Evolutionary conservation across 202 grass and related monocot genomes (phyloP).

Genomic region (Brachypodium distachyon): DNA sequence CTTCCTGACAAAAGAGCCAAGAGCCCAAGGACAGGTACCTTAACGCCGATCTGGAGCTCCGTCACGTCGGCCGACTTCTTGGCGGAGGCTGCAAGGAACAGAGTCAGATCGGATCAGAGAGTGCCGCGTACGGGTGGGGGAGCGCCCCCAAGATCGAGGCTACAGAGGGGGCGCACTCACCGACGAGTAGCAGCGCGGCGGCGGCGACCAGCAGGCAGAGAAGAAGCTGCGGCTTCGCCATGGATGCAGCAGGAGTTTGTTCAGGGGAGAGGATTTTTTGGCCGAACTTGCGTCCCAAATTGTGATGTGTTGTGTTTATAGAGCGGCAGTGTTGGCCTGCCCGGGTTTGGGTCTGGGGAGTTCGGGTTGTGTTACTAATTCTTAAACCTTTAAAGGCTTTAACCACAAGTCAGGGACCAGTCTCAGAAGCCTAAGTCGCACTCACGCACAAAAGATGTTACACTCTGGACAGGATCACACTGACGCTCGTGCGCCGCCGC

Average conservation of each 20-base stretch:
- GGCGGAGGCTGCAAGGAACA: constrained; percentile 45
- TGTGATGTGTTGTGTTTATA: neutral
- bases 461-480: no score
- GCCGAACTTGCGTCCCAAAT: neutral
- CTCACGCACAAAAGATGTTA: no score
- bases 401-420: no score
- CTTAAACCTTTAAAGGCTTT: no score
- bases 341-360: neutral
- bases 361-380: neutral
- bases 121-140: neutral
- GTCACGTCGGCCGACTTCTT: constrained; percentile 82
- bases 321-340: neutral
- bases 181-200: constrained; percentile 19
- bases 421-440: no score
- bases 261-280: neutral
- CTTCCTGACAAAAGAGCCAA: neutral
- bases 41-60: constrained; percentile 94
- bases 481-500: no score
- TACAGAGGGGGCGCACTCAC: neutral
- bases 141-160: neutral
- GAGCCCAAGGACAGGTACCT: constrained; percentile 26
- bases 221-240: constrained; percentile 33
- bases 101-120: constrained; percentile 25
- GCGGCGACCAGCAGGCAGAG: constrained; percentile 9
- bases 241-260: constrained; percentile 9